Evolutionary conservation across 805 yeast genomes (phyloP), one percentile per base, ranked within the genome.

Genomic region (Kazachstania martiniae): DNA sequence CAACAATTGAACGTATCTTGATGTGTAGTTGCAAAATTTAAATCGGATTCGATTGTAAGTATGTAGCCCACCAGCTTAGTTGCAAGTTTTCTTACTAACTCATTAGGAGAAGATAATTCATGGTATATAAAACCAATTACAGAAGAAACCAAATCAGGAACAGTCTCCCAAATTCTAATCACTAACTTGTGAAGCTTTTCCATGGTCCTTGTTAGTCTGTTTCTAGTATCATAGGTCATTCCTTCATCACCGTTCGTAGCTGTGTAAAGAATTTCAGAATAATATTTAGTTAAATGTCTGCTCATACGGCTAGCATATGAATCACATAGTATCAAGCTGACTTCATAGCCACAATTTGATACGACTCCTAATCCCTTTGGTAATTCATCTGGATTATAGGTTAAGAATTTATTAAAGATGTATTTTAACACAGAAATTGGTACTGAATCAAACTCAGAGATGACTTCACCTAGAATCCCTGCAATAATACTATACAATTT

Each of bases 51-150:
- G 9, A 61, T 51, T 0, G 72, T 58, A 1, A 85, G 51, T 49
- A 87, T 72, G 25, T 66, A 56, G 0, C 94, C 89, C 2, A 87
- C 68, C 0, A 91, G 71, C 27, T 70, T 70, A 0, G 93, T 80
- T 0, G 94, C 86, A 33, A 79, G 54, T 0, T 66, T 49, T 40
- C 95, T 66, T 13, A 81, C 63, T 12, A 62, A 53, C 19, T 71
- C 74, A 41, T 75, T 70, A 26, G 78, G 82, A 0, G 94, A 84
- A 36, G 73, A 74, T 26, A 86, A 58, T 42, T 86, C 94, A 45
- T 82, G 85, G 42, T 82, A 83, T 4, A 86, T 61, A 32, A 83
- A 68, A 0, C 94, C 91, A 65, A 82, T 72, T 0, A 81, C 79
- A 1, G 91, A 72, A 3, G 71, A 66, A 8, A 83, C 61, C 14